These are phyloP conservation scores for Beauveria australis DNA, from an alignment of 2,329 filamentous ascomycete genomes.

Conservation along the genomic window DNA sequence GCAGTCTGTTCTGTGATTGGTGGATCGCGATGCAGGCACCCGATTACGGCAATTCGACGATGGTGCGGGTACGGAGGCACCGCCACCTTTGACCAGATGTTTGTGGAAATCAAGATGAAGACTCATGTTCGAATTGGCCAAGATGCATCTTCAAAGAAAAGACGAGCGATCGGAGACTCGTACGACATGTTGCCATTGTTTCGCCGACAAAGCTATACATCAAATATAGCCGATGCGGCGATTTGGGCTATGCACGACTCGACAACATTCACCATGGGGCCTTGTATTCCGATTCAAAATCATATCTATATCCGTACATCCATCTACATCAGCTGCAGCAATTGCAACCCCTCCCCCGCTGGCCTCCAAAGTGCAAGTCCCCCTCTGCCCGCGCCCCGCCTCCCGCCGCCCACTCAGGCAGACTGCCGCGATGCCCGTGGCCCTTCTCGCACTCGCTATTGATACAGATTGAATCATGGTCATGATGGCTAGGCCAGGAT, in stretches of 20 bases:
- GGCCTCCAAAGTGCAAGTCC: not conserved
- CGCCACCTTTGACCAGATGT: too few relatives aligned
- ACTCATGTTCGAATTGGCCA: too few relatives aligned
- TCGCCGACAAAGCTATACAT: too few relatives aligned
- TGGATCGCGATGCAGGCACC: slow-evolving; percentile 5
- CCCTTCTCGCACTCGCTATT: not conserved
- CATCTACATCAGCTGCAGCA: not conserved
- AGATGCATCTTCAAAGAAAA: too few relatives aligned
- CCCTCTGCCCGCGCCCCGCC: not conserved
- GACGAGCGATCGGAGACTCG: too few relatives aligned
- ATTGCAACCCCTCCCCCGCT: slow-evolving; percentile 6
- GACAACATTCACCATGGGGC: too few relatives aligned
- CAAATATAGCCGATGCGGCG: too few relatives aligned
- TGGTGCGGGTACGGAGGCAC: too few relatives aligned
- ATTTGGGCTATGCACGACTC: too few relatives aligned
- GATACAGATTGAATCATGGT: not conserved
- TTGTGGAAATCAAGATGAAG: too few relatives aligned
- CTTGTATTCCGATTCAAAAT: not conserved
- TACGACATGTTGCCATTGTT: too few relatives aligned
- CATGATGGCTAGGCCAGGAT: not conserved
- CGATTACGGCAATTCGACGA: not conserved
- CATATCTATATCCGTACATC: not conserved
- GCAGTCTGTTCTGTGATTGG: slow-evolving; percentile 14
- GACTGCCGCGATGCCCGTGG: slow-evolving; percentile 9
- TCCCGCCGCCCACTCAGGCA: not conserved